Evolutionary conservation across 768 basidiomycete species (phyloP).

Genomic region (Mycena olivaceomarginata): DNA sequence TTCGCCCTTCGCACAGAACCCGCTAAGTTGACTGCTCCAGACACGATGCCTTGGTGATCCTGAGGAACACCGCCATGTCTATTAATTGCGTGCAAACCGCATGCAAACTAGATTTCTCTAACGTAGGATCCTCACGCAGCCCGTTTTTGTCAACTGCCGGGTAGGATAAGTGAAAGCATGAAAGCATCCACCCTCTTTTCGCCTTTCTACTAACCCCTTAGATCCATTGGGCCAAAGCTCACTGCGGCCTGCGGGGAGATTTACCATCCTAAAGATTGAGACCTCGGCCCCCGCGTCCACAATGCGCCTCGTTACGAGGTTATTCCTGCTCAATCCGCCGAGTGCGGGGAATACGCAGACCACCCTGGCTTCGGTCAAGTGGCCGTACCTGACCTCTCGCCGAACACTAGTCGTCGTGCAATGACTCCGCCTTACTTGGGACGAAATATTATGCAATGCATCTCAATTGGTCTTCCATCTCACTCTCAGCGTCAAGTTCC

Average conservation of each 20-base stretch:
- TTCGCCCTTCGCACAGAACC: too few species aligned
- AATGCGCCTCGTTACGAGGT: neutral
- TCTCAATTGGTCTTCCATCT: too few species aligned
- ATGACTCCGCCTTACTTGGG: too few species aligned
- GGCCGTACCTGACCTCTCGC: neutral
- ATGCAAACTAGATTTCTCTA: neutral
- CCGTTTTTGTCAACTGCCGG: neutral
- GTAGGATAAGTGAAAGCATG: neutral
- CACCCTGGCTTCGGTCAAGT: neutral
- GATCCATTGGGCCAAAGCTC: neutral
- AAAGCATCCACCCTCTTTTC: neutral
- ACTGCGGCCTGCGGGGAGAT: conserved; percentile 2
- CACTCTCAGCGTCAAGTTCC: too few species aligned
- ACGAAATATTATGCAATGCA: neutral
- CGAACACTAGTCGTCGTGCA: too few species aligned
- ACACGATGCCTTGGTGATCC: neutral
- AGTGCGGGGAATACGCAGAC: neutral
- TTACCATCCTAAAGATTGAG: neutral
- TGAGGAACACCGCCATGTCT: neutral
- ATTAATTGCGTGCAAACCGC: neutral
- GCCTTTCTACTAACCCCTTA: neutral
- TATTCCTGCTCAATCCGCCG: neutral
- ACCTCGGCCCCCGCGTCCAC: too few species aligned
- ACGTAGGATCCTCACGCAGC: neutral
- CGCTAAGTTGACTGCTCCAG: too few species aligned